Conservation (phyloP, 2,329 filamentous ascomycete species). For the Claviceps quebecensis region DNA sequence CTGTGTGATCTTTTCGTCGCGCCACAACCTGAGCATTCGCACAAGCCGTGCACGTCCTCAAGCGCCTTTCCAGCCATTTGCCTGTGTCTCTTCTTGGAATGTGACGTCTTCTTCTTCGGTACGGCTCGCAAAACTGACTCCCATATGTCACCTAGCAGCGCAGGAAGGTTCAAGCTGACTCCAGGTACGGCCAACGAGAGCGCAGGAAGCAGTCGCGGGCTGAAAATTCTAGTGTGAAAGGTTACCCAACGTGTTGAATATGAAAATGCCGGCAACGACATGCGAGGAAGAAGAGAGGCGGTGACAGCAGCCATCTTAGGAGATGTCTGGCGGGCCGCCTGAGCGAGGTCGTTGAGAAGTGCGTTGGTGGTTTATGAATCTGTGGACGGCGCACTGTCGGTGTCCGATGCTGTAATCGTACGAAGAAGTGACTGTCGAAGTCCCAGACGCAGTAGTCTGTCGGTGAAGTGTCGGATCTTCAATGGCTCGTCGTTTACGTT, state of each 20-base stretch:
- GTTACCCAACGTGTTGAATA: conserved; percentile 28
- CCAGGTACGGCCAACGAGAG: conserved; percentile 45
- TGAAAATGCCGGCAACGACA: conserved; percentile 28
- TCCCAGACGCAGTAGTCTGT: too few species aligned
- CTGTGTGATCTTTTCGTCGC: conserved; percentile 77
- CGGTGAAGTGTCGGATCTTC: background rate
- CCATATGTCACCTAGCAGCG: conserved; percentile 72
- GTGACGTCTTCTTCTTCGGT: conserved; percentile 97
- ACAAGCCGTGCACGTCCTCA: conserved; percentile 77
- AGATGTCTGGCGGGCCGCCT: background rate
- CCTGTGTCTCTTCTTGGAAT: conserved; percentile 85
- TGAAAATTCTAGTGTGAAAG: conserved; percentile 30
- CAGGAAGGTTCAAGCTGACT: conserved; percentile 40
- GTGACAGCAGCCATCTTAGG: conserved; percentile 7
- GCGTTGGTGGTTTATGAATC: background rate
- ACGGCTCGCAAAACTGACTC: conserved; percentile 84
- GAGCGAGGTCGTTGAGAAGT: background rate
- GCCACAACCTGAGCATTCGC: conserved; percentile 82
- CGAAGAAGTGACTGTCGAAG: too few species aligned
- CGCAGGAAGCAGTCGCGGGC: conserved; percentile 35
- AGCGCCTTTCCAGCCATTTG: conserved; percentile 93
- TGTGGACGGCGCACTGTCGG: background rate
- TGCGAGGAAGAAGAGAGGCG: conserved; percentile 40
- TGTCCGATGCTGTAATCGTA: background rate
- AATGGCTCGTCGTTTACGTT: background rate